A percentile compares a stretch with the other conserved stretches of the same genome.
Conservation (phyloP, 345 rosid genomes). For the Syzygium jambos region DNA sequence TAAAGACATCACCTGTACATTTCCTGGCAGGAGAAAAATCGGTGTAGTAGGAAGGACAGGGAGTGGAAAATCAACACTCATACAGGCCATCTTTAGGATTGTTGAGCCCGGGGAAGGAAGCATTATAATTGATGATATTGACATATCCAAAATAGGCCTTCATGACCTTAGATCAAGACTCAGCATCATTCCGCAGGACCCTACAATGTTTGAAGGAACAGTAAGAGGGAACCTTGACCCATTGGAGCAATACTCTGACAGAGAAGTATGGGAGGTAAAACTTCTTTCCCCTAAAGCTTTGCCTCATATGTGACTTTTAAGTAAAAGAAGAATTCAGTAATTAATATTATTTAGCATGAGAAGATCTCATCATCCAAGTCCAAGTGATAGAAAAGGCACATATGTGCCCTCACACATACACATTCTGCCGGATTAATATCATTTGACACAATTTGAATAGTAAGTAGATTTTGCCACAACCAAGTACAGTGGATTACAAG, state of each 20-base stretch:
- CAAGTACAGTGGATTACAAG: not conserved
- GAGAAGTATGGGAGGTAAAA: slow-evolving; percentile 70
- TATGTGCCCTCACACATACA: not conserved
- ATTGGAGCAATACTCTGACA: slow-evolving; percentile 50
- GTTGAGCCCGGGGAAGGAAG: slow-evolving; percentile 82
- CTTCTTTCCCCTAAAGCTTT: not conserved
- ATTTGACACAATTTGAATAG: not conserved
- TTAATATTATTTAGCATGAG: not conserved
- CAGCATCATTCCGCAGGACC: slow-evolving; percentile 96
- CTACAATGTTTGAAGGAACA: slow-evolving; percentile 87
- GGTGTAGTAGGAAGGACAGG: slow-evolving; percentile 98
- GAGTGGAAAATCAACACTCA: slow-evolving; percentile 89
- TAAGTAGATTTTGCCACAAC: not conserved
- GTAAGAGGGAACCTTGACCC: slow-evolving; percentile 86
- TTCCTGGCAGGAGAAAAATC: slow-evolving; percentile 79
- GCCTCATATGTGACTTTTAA: not conserved
- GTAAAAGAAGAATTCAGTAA: not conserved
- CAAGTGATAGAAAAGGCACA: not conserved
- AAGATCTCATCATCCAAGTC: not conserved
- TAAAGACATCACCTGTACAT: slow-evolving; percentile 66
- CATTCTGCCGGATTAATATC: not conserved
- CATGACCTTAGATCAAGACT: slow-evolving; percentile 84
- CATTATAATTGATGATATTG: slow-evolving; percentile 65
- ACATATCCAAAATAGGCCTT: slow-evolving; percentile 77
- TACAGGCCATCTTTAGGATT: slow-evolving; percentile 85